A percentile compares a stretch with the other conserved stretches of the same genome.
These are phyloP conservation scores for Didymella arachidicola DNA, from an alignment of 2,329 filamentous ascomycete genomes.

Conservation along the genomic window DNA sequence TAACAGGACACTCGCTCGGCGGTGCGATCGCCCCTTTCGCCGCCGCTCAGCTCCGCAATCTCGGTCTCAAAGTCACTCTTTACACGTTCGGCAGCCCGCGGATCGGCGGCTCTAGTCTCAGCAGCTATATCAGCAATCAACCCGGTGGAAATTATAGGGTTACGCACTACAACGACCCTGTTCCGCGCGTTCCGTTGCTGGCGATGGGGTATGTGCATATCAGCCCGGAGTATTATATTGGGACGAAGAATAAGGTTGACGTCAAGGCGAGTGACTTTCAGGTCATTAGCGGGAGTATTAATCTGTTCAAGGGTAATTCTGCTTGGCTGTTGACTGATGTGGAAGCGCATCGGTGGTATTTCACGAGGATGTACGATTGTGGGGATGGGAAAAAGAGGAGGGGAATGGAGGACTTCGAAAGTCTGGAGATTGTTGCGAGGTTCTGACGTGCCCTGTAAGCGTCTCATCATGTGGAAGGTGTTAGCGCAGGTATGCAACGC, in stretches of 20 bases:
- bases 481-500: no score
- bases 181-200: slow-evolving; percentile 71
- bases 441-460: slow-evolving; percentile 10
- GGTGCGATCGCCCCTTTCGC: slow-evolving; percentile 70
- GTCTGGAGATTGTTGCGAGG: slow-evolving; percentile 24
- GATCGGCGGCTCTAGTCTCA: slow-evolving; percentile 68
- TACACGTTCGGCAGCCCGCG: slow-evolving; percentile 73
- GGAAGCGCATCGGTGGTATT: slow-evolving; percentile 50
- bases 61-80: slow-evolving; percentile 32
- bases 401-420: slow-evolving; percentile 18
- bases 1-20: slow-evolving; percentile 74
- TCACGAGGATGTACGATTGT: slow-evolving; percentile 36
- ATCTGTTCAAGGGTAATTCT: slow-evolving; percentile 39
- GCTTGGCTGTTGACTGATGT: slow-evolving; percentile 41
- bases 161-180: slow-evolving; percentile 72
- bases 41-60: slow-evolving; percentile 57
- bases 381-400: slow-evolving; percentile 23
- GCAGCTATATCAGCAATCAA: slow-evolving; percentile 64
- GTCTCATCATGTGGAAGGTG: no score
- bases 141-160: slow-evolving; percentile 66
- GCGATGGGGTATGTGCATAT: slow-evolving; percentile 70
- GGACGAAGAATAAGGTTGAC: slow-evolving; percentile 28
- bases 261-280: slow-evolving; percentile 36
- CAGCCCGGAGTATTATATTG: slow-evolving; percentile 70
- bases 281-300: slow-evolving; percentile 33